Base-by-base conservation (phyloP, 2,329 filamentous ascomycete genomes). In the Zarea fungicola region DNA sequence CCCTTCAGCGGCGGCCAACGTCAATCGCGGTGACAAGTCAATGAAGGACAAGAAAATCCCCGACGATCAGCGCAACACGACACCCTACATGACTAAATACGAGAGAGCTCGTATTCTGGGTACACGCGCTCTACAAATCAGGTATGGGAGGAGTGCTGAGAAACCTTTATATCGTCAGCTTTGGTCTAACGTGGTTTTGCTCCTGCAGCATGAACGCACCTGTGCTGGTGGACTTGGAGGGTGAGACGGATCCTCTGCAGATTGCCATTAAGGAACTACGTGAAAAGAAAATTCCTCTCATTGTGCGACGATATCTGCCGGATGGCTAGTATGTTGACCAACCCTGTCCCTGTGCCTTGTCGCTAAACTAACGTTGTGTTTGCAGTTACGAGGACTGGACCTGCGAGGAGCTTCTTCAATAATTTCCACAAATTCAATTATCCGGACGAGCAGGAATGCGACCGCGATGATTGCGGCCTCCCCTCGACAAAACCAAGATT, bases 1-100 rank as follows among this genome's bases (percentile, higher is more conserved):
- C 60, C 77, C 80, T 16, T 75, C 78, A 26, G 81, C 81, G 21
- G 69, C 73, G 1, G 80, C 80, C 28, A 78, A 76, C 62, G 70
- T 70, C 49, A 79, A 76, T 64, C 69, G 69, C 49, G 73, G 67
- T 58, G 76, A 80, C 46, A 79, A 78, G 63, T 73, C 75, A 42
- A 71, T 77, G 62, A 83, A 83, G 63, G 80, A 91, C 71, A 96
- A 95, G 80, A 95, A 89, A 72, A 92, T 99, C 42, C 80, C 90
- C 49, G 87, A 89, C 58, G 87, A 91, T 57, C 81, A 95, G 70
- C 83, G 93, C 60, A 87, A 82, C 21, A 99, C 93, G 8, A 99
- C 93, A 23, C 93, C 92, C 3, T 99, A 96, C 73, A 95, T 99
- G 92, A 99, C 93, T 58, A 99, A 99, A 74, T 99, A 99, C 71